Evolutionary conservation across 2,329 filamentous ascomycete genomes (phyloP).

Genomic region (Paraconiothyrium brasiliense): DNA sequence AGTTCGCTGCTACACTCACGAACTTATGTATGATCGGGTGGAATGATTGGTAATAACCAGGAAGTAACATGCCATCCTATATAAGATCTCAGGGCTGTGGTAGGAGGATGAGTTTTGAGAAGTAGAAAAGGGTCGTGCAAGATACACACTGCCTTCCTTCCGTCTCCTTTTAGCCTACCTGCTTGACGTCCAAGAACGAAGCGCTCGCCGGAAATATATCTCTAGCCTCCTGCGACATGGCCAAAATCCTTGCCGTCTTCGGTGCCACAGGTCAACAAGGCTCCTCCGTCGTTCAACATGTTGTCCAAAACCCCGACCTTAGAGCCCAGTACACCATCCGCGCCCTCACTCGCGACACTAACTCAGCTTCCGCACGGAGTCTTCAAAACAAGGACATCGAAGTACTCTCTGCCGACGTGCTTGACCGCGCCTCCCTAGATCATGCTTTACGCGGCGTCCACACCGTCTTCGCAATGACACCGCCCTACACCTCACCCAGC

Average conservation of each 20-base stretch:
- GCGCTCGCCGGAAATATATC: too few relatives aligned
- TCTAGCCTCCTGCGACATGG: neutral
- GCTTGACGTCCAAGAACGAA: too few relatives aligned
- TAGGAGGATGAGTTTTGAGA: too few relatives aligned
- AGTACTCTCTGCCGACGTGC: slow-evolving; percentile 54
- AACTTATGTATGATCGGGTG: too few relatives aligned
- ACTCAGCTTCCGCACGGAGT: slow-evolving; percentile 41
- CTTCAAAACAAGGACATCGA: slow-evolving; percentile 43
- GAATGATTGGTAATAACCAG: too few relatives aligned
- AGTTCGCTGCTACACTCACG: too few relatives aligned
- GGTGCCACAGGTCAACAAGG: slow-evolving; percentile 3
- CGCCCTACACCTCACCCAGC: slow-evolving; percentile 33
- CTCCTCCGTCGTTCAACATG: neutral
- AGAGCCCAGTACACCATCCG: slow-evolving; percentile 60
- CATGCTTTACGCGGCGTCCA: slow-evolving; percentile 56
- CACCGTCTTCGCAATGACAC: slow-evolving; percentile 61
- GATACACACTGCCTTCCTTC: too few relatives aligned
- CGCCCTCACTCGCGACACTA: slow-evolving; percentile 59
- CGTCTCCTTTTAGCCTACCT: too few relatives aligned
- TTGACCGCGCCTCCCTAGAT: slow-evolving; percentile 51
- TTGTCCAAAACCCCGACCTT: slow-evolving; percentile 55
- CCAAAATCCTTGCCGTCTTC: slow-evolving; percentile 8
- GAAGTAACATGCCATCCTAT: too few relatives aligned
- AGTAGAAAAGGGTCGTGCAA: too few relatives aligned
- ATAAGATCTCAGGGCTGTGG: too few relatives aligned